Conservation (phyloP, 1,284 basidiomycete genomes). For the Irpex rosettiformis region DNA sequence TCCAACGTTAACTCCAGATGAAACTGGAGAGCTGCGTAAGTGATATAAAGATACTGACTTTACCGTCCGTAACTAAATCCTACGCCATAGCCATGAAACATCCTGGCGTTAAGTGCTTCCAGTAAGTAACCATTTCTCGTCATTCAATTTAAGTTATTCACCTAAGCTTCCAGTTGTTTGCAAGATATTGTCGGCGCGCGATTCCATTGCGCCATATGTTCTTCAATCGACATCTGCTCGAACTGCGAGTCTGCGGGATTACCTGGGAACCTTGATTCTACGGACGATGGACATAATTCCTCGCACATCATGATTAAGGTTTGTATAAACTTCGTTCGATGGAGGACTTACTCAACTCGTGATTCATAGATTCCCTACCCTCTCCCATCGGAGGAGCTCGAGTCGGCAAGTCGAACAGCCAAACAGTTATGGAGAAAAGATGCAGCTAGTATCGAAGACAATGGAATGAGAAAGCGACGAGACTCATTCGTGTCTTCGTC, state of each 20-base stretch:
- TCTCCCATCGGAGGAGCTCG: constrained; percentile 67
- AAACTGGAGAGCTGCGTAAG: constrained; percentile 63
- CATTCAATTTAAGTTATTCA: neutral
- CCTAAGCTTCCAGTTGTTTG: constrained; percentile 58
- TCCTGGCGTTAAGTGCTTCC: constrained; percentile 66
- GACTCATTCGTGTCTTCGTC: constrained; percentile 51
- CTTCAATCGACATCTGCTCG: constrained; percentile 78
- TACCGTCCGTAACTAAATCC: neutral
- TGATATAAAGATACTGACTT: constrained; percentile 11
- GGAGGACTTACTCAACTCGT: neutral
- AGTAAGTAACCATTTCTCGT: constrained; percentile 59
- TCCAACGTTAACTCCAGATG: constrained; percentile 27
- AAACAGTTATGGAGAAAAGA: constrained; percentile 78
- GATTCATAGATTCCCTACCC: constrained; percentile 75
- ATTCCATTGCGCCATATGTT: constrained; percentile 89
- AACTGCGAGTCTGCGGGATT: constrained; percentile 87
- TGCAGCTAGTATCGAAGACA: constrained; percentile 48
- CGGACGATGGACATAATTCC: constrained; percentile 72
- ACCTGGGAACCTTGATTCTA: constrained; percentile 73
- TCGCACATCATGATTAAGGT: constrained; percentile 94
- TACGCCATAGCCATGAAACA: constrained; percentile 39
- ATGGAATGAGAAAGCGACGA: constrained; percentile 36
- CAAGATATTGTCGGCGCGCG: constrained; percentile 86
- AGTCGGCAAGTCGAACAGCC: constrained; percentile 57
- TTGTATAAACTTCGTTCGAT: constrained; percentile 3